Conservation (phyloP, 2,329 filamentous ascomycete species). For the Cladosporium austrohemisphaericum region DNA sequence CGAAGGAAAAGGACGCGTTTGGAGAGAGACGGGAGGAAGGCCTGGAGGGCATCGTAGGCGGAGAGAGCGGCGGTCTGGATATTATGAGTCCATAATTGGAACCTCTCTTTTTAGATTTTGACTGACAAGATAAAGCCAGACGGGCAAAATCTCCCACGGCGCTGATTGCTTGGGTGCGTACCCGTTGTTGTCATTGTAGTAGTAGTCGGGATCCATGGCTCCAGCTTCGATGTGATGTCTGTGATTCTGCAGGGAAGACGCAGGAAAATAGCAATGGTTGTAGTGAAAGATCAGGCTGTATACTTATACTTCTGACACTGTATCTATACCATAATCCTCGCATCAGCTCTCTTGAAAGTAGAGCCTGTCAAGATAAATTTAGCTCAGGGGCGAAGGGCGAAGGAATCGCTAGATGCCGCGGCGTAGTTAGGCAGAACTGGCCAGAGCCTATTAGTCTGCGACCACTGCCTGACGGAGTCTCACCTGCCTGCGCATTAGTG, state of each 20-base stretch:
- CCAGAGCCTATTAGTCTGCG: too few species aligned
- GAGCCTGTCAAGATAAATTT: not conserved
- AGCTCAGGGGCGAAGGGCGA: constrained; percentile 6
- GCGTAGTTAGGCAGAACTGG: too few species aligned
- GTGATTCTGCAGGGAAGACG: not conserved
- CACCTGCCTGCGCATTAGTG: too few species aligned
- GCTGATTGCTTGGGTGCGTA: not conserved
- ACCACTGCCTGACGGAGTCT: too few species aligned
- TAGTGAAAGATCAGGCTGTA: not conserved
- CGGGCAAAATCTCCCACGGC: constrained; percentile 6
- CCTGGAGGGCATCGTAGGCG: constrained; percentile 1
- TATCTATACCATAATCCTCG: too few species aligned
- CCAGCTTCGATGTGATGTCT: too few species aligned
- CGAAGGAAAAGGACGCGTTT: not conserved
- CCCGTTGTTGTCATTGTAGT: not conserved
- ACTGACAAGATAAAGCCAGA: constrained; percentile 3
- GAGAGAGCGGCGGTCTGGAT: constrained; percentile 4
- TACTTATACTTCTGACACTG: not conserved
- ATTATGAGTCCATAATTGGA: too few species aligned
- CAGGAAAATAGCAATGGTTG: too few species aligned
- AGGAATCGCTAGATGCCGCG: constrained; percentile 4
- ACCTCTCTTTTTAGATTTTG: not conserved
- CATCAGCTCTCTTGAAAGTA: not conserved
- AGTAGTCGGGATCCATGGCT: not conserved
- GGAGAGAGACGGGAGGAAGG: constrained; percentile 6